Conservation (phyloP, 495 filamentous ascomycete genomes). For the Xylaria nigripes region DNA sequence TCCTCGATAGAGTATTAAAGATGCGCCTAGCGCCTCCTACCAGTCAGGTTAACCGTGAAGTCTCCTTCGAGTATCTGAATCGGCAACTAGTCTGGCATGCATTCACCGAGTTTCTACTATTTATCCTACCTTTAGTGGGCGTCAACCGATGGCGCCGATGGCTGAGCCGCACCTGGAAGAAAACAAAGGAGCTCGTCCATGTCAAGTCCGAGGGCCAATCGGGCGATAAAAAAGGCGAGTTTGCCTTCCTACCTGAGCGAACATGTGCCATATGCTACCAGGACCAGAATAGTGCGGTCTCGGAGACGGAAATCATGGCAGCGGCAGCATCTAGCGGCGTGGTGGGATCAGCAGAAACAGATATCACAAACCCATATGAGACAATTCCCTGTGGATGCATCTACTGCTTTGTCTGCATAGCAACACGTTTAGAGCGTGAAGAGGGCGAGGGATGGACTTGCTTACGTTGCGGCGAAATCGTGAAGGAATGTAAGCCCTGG, state of each 20-base stretch:
- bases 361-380: conserved; percentile 95
- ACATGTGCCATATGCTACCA: conserved; percentile 98
- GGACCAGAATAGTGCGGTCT: conserved; percentile 68
- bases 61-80: conserved; percentile 96
- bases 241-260: conserved; percentile 78
- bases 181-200: conserved; percentile 55
- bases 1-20: conserved; percentile 77
- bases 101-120: conserved; percentile 95
- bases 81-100: conserved; percentile 98
- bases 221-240: conserved; percentile 63
- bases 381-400: conserved; percentile 83
- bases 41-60: conserved; percentile 75
- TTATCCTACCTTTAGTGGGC: conserved; percentile 87
- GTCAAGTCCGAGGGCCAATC: conserved; percentile 30
- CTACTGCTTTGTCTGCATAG: conserved; percentile 97
- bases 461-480: conserved; percentile 74
- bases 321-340: conserved; percentile 60
- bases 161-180: conserved; percentile 75
- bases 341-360: conserved; percentile 81
- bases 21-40: conserved; percentile 79
- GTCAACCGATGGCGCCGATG: conserved; percentile 89
- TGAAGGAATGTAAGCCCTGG: conserved; percentile 92
- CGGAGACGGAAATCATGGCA: conserved; percentile 62
- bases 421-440: conserved; percentile 78
- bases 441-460: conserved; percentile 97